Base-by-base conservation (phyloP, 768 basidiomycete species). In the Mrakia frigida region DNA sequence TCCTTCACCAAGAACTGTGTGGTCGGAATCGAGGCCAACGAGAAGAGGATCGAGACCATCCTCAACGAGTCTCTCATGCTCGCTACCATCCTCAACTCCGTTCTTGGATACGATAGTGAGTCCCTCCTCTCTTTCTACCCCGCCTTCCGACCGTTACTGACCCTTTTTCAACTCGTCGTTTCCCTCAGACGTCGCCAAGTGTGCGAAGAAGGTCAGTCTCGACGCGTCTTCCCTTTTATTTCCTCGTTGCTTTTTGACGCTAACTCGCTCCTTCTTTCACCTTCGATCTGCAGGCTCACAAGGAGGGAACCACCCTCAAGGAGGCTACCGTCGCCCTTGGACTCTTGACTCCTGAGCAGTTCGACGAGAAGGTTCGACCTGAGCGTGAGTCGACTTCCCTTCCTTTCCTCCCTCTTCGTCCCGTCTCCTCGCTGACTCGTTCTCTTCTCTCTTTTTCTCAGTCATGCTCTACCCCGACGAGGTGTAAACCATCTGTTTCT, bases 1-100 rank as follows among this genome's bases (percentile, higher is more conserved):
- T 97, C 94, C 65, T 96, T 98, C 85, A 98, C 94, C 76, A 92
- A 92, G 86, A 91, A 99, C 86, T 98, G 97, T 84, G 90, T 98
- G 56, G 91, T 94, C 61, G 97, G 97, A 61, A 96, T 99, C 82
- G 86, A 91, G 84, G 97, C 97, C 2, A 99, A 99, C 84, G 93
- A 98, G 86, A 91, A 91, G 84, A 90, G 92, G 75, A 98, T 98
- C 82, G 87, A 88, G 81, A 87, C 89, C 73, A 86, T 98, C 76
- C 84, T 99, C 82, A 92, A 98, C 84, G 94, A 98, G 85, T 94
- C 92, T 74, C 86, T 98, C 83, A 98, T 98, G 97, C 86, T 99
- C 83, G 97, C 96, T 16, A 98, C 97, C 16, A 94, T 97, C 83
- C 86, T 99, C 80, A 98, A 99, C 88, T 91, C 89, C 81, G 90